Evolutionary conservation across 805 yeast species (phyloP).

Genomic region (Kodamaea restingae): DNA sequence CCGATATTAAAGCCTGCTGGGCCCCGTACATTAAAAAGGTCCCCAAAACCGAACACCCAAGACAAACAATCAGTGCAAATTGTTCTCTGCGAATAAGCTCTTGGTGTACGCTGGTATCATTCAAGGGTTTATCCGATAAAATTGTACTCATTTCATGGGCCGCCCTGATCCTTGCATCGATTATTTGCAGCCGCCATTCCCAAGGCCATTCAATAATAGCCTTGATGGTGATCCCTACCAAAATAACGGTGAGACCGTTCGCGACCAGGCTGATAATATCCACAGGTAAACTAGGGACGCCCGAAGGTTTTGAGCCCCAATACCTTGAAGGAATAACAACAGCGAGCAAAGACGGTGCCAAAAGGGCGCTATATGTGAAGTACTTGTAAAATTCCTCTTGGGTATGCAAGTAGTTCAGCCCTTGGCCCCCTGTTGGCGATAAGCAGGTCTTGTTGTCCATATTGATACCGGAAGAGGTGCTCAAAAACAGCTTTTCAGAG

Average conservation of each 20-base stretch:
- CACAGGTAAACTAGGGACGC: slow-evolving; percentile 2
- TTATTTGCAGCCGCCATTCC: slow-evolving; percentile 33
- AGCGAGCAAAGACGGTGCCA: slow-evolving; percentile 26
- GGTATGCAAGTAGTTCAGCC: neutral
- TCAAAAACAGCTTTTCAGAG: neutral
- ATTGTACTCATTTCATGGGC: slow-evolving; percentile 15
- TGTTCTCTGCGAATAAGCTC: slow-evolving; percentile 14
- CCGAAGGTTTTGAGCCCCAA: neutral
- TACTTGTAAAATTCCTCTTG: slow-evolving; percentile 10
- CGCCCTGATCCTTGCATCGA: slow-evolving; percentile 13
- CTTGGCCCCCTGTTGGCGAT: neutral
- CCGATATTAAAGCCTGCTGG: slow-evolving; percentile 20
- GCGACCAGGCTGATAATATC: slow-evolving; percentile 26
- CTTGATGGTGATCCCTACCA: slow-evolving; percentile 32
- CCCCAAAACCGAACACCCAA: slow-evolving; percentile 24
- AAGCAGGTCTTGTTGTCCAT: neutral
- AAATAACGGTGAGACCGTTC: slow-evolving; percentile 27
- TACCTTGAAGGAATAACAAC: slow-evolving; percentile 19
- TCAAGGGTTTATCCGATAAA: neutral
- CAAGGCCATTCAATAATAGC: slow-evolving; percentile 41
- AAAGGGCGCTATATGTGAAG: slow-evolving; percentile 19
- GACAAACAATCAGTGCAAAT: slow-evolving; percentile 22
- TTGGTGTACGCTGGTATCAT: slow-evolving; percentile 8
- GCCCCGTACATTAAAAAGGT: slow-evolving; percentile 27
- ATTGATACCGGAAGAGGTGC: neutral